Evolutionary conservation across 495 filamentous ascomycete genomes (phyloP).

Genomic region (Aspergillus incahuasiensis): DNA sequence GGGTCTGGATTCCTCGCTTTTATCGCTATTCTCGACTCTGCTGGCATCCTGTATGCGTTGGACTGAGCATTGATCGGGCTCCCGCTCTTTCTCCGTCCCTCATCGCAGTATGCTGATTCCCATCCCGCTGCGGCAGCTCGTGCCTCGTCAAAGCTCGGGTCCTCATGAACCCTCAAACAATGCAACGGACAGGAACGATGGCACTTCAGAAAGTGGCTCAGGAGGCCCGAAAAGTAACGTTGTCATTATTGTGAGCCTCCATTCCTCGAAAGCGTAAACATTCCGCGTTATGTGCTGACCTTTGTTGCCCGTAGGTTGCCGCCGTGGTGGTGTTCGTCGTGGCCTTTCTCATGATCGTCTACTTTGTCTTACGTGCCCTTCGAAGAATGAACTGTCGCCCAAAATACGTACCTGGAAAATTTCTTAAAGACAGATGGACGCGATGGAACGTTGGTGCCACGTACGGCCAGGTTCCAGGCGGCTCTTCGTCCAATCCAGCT

Average conservation of each 20-base stretch:
- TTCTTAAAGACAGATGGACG: slow-evolving; percentile 57
- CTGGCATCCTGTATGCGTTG: slow-evolving; percentile 14
- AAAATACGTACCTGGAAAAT: slow-evolving; percentile 54
- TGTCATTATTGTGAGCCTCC: slow-evolving; percentile 20
- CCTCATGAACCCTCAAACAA: background rate
- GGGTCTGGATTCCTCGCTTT: background rate
- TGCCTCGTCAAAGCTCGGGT: slow-evolving; percentile 14
- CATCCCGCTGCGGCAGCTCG: slow-evolving; percentile 12
- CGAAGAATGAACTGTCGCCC: slow-evolving; percentile 48
- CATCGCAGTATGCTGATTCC: slow-evolving; percentile 22
- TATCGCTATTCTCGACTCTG: background rate
- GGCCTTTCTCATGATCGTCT: slow-evolving; percentile 38
- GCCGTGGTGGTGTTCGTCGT: slow-evolving; percentile 34
- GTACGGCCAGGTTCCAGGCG: slow-evolving; percentile 37
- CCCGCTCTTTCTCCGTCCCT: slow-evolving; percentile 5
- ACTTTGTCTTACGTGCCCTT: slow-evolving; percentile 44
- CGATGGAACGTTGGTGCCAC: slow-evolving; percentile 49
- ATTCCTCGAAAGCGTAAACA: background rate
- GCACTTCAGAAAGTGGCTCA: background rate
- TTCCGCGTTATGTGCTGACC: background rate
- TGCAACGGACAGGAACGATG: background rate
- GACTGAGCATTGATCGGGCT: slow-evolving; percentile 9
- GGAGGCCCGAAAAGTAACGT: slow-evolving; percentile 12
- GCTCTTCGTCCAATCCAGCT: slow-evolving; percentile 19
- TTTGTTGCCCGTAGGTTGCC: slow-evolving; percentile 21